phyloP scores from a whole-genome alignment of 257 asterid species.

The Schizonepeta tenuifolia region DNA sequence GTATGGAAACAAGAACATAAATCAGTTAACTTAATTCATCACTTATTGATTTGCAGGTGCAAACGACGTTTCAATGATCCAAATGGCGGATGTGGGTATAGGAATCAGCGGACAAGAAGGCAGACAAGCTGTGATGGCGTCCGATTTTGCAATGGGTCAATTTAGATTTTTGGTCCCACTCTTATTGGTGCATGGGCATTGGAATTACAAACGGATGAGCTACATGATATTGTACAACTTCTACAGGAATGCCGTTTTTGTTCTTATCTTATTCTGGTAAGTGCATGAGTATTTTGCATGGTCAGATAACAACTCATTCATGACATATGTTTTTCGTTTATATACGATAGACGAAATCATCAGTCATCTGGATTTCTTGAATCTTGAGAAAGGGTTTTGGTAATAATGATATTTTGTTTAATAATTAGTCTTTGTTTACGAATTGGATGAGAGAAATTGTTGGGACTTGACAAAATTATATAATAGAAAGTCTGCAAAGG shows the following conservation, averaged over 20 bases:
- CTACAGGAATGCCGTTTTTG: constrained; percentile 88
- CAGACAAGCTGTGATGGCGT: constrained; percentile 99
- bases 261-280: constrained; percentile 89
- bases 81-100: constrained; percentile 98
- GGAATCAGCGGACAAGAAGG: constrained; percentile 99
- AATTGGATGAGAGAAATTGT: not conserved
- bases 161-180: constrained; percentile 93
- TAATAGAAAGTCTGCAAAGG: not conserved
- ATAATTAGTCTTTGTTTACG: not conserved
- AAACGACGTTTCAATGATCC: constrained; percentile 99
- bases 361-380: not conserved
- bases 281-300: constrained; percentile 41
- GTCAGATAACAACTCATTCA: not conserved
- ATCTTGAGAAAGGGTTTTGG: not conserved
- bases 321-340: not conserved
- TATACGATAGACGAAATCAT: not conserved
- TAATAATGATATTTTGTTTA: not conserved
- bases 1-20: constrained; percentile 11
- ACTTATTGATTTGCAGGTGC: constrained; percentile 65
- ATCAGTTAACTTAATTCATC: not conserved
- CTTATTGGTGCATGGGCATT: constrained; percentile 93
- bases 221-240: constrained; percentile 94
- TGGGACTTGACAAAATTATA: not conserved
- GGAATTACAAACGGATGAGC: constrained; percentile 98
- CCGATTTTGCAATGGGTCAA: constrained; percentile 99